Evolutionary conservation across 441 rosid genomes (phyloP).

Genomic region (Pelargonium fulgidum): DNA sequence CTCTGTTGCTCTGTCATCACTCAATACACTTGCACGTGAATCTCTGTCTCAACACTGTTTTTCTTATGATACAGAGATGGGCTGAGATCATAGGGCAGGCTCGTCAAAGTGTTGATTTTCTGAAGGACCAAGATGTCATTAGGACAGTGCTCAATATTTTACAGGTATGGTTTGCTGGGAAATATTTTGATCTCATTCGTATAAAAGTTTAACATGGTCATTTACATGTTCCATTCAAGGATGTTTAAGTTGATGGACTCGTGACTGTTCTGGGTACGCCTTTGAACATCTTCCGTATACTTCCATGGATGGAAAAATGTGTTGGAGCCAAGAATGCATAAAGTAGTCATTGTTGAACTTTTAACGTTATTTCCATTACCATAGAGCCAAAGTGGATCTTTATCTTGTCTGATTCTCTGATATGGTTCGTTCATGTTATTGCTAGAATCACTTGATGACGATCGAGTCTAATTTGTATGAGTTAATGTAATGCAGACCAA

Average conservation of each 20-base stretch:
- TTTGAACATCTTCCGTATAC: not conserved
- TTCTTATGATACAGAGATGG: slow-evolving; percentile 73
- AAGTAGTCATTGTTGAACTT: not conserved
- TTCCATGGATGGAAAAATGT: no score
- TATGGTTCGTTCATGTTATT: not conserved
- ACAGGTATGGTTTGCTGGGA: slow-evolving; percentile 47
- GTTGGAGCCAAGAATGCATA: not conserved
- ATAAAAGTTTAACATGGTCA: not conserved
- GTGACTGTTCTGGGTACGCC: not conserved
- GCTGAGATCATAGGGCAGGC: slow-evolving; percentile 93
- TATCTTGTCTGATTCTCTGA: no score
- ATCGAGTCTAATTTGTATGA: not conserved
- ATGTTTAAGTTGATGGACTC: not conserved
- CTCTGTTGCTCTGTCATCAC: not conserved
- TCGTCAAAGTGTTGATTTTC: slow-evolving; percentile 91
- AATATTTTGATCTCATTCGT: not conserved
- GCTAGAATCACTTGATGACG: not conserved
- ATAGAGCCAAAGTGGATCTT: not conserved
- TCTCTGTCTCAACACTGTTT: not conserved
- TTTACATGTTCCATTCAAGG: not conserved
- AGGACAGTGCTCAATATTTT: slow-evolving; percentile 87
- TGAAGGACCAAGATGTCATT: slow-evolving; percentile 89
- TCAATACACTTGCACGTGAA: not conserved
- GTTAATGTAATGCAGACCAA: slow-evolving; percentile 63
- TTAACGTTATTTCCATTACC: not conserved